Base-by-base conservation (phyloP, 495 filamentous ascomycete genomes). In the Hyaloscypha hepaticicola region DNA sequence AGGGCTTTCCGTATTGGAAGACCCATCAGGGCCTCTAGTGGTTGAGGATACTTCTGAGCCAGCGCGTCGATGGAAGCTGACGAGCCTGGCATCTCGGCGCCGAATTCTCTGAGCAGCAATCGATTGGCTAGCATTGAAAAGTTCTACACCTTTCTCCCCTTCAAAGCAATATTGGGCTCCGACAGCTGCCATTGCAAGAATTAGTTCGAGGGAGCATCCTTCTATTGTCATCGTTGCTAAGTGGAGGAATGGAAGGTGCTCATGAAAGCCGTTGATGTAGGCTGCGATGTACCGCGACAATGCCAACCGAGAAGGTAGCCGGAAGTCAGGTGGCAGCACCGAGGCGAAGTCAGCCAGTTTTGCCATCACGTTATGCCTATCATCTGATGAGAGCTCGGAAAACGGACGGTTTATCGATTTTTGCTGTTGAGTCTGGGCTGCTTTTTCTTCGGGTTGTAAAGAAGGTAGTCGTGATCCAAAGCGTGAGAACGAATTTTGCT, bases 221-320 rank as follows among this genome's bases (percentile, higher is more conserved):
- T 83, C 79, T 60, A 89, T 83, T 57, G 84, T 84, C 61, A 97
- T 82, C 24, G 94, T 96, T 48, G 94, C 89, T 60, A 96, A 83
- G 75, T 97, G 94, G 61, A 96, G 73, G 73, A 98, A 96, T n/a
- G 95, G 95, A 41, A 95, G 76, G 74, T 98, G 94, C 1, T 93
- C 93, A 72, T 97, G 94, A 69, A 96, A 96, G 72, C 92, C 96
- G 67, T 87, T 86, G 66, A 98, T 87, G 77, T 97, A 98, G 56
- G 92, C 88, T 34, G 85, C 85, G 61, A 97, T 90, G 73, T 90
- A 97, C 68, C 94, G 90, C 71, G 96, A 91, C 65, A 98, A 86
- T 73, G 97, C 91, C 68, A 84, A 80, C 21, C 92, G 96, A 16
- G 83, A 93, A 41, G 94, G 95, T 41, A 97, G 75, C 70, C 70